Evolutionary conservation across 352 stramenopile species (phyloP), one percentile per base, ranked within the genome.

Genomic region (Phytophthora citrophthora): DNA sequence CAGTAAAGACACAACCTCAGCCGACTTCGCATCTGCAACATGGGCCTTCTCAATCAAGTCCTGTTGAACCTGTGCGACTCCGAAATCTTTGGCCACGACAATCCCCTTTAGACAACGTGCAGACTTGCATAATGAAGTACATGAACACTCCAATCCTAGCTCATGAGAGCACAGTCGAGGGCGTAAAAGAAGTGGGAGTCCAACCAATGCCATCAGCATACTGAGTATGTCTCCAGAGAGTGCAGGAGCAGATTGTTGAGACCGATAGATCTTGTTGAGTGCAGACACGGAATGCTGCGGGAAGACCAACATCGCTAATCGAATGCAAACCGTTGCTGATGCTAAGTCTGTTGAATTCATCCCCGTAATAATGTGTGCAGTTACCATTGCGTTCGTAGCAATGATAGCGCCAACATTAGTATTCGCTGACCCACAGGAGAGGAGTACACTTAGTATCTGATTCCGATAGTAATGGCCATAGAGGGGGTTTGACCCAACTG

Each of bases 241-340:
- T 5, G 54, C 29, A 20, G 56, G 51, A 9, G 70, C 45, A 24
- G 76, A 63, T 15, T 72, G 51, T 34, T 83, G 47, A 20, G 65
- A 76, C 52, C 75, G 72, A 47, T 89, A 64, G 13, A 88, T 74
- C 46, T 78, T 89, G 61, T 92, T 96, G 12, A 96, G 73, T 6
- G 68, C 68, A n/a, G 80, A 83, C 0, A 96, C 76, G 0, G 88
- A 94, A 56, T 91, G 81, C 7, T 91, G 61, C 0, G 88, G 88
- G 59, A 96, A 91, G 32, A 94, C 70, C 8, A 96, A 66, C 88
- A 94, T 94, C 1, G 81, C 86, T 26, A 96, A 68, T n/a, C 85
- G 84, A 60, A 94, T 89, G 54, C 81, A 94, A 29, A 94, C 77
- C 7, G 79, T 93, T 7, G 81, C 81, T 8, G 80, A 85, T 47